Base-by-base conservation (phyloP, 2,329 filamentous ascomycete species). In the Colletotrichum simmondsii region DNA sequence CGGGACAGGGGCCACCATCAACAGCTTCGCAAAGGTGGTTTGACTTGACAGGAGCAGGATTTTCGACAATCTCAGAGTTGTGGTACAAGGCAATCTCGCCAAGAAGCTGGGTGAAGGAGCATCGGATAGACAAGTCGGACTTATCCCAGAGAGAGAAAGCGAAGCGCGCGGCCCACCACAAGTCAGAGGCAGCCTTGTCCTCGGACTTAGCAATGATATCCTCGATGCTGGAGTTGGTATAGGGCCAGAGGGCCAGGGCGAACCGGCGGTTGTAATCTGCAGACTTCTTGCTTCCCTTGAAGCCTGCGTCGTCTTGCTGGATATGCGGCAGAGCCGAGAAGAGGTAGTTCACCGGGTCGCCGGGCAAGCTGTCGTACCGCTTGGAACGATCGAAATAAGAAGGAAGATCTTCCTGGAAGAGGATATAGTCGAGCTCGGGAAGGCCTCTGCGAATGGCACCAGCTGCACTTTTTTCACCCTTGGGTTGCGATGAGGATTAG, bases 211-310 rank as follows among this genome's bases (percentile, higher is more conserved):
- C 12, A 30, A 72, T 14, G 68, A 75, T 46, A 6, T 26, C n/a
- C 30, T 65, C 35, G 6, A 74, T 37, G 24, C 49, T 53, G 2
- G 73, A 75, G 56, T 75, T 75, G 56, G 68, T 67, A 26, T 57
- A 74, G 22, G 72, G 72, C 74, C 74, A 75, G 19, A 75, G 52
- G 16, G 72, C 71, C 5, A 52, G 49, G 24, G 46, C 72, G 30
- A 75, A n/a, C 12, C 54, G 28, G 11, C 62, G 61, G 24, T 66
- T 24, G 37, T 71, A 32, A 11, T 24, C 30, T 14, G 57, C 61
- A 4, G 35, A 14, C 1, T 49, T 37, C 2, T 19, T 22, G 24
- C n/a, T 16, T 5, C 16, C n/a, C 16, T 57, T 37, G 26, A 59
- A 14, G 24, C 53, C 59, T 10, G 35, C 14, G n/a, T 73, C 67